Conservation (phyloP, 1,139 yeast genomes). For the Geotrichum reessii region DNA sequence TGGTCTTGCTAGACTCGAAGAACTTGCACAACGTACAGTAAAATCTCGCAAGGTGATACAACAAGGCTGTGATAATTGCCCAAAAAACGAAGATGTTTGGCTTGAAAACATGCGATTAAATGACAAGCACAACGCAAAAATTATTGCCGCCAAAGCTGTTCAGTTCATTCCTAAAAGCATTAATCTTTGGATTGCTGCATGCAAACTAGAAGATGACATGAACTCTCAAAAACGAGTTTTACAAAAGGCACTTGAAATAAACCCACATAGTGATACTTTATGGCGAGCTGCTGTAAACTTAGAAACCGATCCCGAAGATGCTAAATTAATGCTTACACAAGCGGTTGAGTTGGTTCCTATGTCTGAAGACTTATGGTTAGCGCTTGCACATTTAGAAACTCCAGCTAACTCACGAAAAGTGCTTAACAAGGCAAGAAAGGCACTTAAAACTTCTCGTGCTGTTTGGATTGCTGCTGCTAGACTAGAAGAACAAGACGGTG, state of each 20-base stretch:
- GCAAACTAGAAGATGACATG: constrained; percentile 55
- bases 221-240: constrained; percentile 51
- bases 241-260: constrained; percentile 66
- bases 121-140: constrained; percentile 44
- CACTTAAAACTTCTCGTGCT: constrained; percentile 45
- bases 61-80: constrained; percentile 69
- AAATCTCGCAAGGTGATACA: constrained; percentile 57
- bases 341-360: constrained; percentile 68
- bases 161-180: constrained; percentile 51
- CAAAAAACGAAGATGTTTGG: constrained; percentile 73
- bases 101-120: constrained; percentile 71
- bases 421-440: constrained; percentile 52
- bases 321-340: constrained; percentile 51
- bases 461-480: constrained; percentile 71
- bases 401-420: constrained; percentile 50
- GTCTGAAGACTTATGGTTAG: constrained; percentile 62
- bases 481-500: constrained; percentile 55
- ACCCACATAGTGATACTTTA: constrained; percentile 58
- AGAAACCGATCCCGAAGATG: constrained; percentile 45
- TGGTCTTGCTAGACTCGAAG: constrained; percentile 77
- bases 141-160: constrained; percentile 63
- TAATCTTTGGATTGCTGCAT: constrained; percentile 67
- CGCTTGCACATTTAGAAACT: constrained; percentile 43
- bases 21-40: constrained; percentile 50
- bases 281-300: constrained; percentile 53